phyloP scores from a whole-genome alignment of 2,329 filamentous ascomycete genomes.

The Cladosporium sp. region DNA sequence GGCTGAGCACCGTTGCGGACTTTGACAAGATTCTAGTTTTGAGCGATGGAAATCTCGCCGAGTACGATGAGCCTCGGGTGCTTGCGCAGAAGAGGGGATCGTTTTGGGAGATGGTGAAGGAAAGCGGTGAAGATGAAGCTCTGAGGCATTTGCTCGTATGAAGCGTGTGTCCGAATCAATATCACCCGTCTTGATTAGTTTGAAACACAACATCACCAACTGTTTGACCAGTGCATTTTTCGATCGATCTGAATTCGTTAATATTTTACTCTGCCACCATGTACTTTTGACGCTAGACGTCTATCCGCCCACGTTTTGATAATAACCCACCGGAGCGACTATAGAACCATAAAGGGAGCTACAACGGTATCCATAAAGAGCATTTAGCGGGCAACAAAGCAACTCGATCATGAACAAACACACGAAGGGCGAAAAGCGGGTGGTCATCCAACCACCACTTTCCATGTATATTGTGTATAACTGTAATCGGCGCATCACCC shows the following conservation, averaged over 20 bases:
- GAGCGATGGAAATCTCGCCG: conserved; percentile 43
- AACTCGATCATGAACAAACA: not conserved
- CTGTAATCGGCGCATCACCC: not conserved
- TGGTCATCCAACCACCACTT: not conserved
- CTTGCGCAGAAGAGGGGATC: not conserved
- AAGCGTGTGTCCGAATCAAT: not conserved
- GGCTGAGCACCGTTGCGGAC: conserved; percentile 52
- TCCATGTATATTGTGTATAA: not conserved
- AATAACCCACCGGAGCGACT: not conserved
- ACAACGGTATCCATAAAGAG: not conserved
- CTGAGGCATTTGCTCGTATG: not conserved
- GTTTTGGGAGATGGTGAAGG: not conserved
- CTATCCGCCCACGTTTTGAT: not conserved
- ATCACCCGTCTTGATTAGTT: conserved; percentile 26
- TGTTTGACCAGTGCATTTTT: not conserved
- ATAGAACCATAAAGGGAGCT: not conserved
- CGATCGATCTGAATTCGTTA: not conserved
- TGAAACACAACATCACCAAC: not conserved
- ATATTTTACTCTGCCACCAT: too few relatives aligned
- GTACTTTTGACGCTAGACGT: not conserved
- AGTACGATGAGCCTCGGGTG: not conserved
- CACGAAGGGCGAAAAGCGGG: not conserved
- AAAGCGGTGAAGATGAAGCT: not conserved
- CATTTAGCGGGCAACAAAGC: not conserved
- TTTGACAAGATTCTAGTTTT: conserved; percentile 56